Evolutionary conservation across 164 flowering plant species (phyloP).

Genomic region (Vitis rotundifolia): DNA sequence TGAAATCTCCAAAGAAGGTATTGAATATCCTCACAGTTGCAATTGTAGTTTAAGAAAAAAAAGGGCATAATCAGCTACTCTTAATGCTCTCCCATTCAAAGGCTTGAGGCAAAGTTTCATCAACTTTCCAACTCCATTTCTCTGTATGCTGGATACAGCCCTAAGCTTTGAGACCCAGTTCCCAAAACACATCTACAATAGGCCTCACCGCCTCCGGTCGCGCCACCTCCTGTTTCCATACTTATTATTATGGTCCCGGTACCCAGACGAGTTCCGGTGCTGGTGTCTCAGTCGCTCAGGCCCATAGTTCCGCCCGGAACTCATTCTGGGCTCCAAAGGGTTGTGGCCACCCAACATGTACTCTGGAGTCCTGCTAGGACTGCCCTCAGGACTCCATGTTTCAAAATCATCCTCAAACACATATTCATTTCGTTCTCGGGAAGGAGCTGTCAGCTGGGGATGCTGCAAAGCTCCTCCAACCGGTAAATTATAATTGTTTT

Average conservation of each 20-base stretch:
- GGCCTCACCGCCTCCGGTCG: conserved; percentile 22
- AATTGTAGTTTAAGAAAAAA: too few species aligned
- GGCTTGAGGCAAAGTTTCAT: too few species aligned
- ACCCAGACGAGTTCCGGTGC: conserved; percentile 30
- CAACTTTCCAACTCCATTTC: too few species aligned
- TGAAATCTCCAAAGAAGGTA: too few species aligned
- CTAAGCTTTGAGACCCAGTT: too few species aligned
- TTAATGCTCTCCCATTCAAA: too few species aligned
- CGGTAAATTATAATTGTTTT: conserved; percentile 24
- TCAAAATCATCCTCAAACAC: conserved; percentile 43
- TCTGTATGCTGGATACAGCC: too few species aligned
- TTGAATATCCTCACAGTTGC: too few species aligned
- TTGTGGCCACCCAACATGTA: conserved; percentile 22
- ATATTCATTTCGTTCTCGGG: conserved; percentile 35
- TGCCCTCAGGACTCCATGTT: conserved; percentile 63
- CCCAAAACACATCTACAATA: too few species aligned
- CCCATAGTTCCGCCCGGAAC: conserved; percentile 22
- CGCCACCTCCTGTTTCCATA: conserved; percentile 43
- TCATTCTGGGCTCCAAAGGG: conserved; percentile 22
- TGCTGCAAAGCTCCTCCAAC: conserved; percentile 18
- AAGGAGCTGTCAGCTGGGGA: conserved; percentile 14
- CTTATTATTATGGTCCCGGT: conserved; percentile 28
- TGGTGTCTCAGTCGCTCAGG: conserved; percentile 39
- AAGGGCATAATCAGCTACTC: too few species aligned
- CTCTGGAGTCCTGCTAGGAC: conserved; percentile 32